Base-by-base conservation (phyloP, 495 filamentous ascomycete species). In the Corynascus novoguineensis region DNA sequence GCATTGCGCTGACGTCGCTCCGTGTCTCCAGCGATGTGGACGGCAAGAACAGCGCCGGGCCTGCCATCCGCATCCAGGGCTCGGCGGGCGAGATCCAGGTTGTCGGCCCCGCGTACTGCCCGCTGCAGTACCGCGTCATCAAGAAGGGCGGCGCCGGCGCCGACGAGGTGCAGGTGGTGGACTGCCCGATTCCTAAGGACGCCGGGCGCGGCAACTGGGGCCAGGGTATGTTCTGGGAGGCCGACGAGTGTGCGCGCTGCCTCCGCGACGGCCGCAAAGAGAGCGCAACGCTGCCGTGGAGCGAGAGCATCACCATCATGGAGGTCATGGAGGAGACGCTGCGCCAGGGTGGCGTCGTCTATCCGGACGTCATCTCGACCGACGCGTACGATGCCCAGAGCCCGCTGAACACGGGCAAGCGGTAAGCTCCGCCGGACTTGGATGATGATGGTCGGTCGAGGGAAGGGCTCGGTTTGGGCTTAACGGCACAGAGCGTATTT, bases 211-310 rank as follows among this genome's bases (percentile, higher is more conserved):
- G 68, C 32, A 60, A 72, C 49, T 78, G 79, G 64, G 90, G 87
- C 17, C 83, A 88, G 60, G 92, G 90, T 22, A 95, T 95, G 89
- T 92, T 88, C 74, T 97, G 86, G 87, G 91, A 96, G 70, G 92
- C 92, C 17, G 92, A 97, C 76, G 91, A 92, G 75, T 87, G 82
- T 58, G 91, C 86, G 44, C 77, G 88, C 22, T 95, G 89, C 67
- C 65, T 96, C 58, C 79, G 87, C 46, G 90, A 96, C 75, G 89
- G 90, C 41, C 87, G 84, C 75, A 65, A 81, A 61, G 84, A 97
- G 76, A 91, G 90, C 70, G 82, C 86, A 54, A 74, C 71, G 10
- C 68, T 93, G 74, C 75, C 83, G 10, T 86, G 81, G 82, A 83
- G 86, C 61, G 92, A 97, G 78, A 95, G 89, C 68, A 78, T 96